Percentiles rank a stretch among this genome's conserved stretches.
phyloP scores from a whole-genome alignment of 1,284 basidiomycete genomes.

The Leccinum pallidistipes region DNA sequence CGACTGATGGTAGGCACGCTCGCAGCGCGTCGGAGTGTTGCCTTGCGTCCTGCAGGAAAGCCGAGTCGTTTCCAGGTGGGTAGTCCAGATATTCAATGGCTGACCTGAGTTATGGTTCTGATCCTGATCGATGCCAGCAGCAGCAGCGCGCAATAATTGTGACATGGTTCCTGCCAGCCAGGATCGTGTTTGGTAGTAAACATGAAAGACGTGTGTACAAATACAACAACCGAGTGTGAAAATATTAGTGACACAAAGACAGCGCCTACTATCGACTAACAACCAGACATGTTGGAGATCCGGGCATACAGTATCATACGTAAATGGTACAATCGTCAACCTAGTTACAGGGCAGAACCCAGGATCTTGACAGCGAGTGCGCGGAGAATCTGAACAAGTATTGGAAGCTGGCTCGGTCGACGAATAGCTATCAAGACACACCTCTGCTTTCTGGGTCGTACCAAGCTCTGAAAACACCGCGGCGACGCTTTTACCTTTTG shows the following conservation, averaged over 20 bases:
- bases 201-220: background rate
- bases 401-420: constrained; percentile 7
- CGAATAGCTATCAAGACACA: constrained; percentile 28
- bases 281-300: background rate
- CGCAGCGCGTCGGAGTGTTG: constrained; percentile 10
- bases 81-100: constrained; percentile 8
- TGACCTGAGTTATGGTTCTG: constrained; percentile 20
- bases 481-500: constrained; percentile 90
- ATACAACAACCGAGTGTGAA: background rate
- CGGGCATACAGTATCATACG: constrained; percentile 7
- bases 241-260: background rate
- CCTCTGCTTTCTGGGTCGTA: constrained; percentile 85
- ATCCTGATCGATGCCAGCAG: background rate
- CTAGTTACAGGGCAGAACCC: constrained; percentile 54
- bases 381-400: constrained; percentile 68
- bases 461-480: constrained; percentile 86
- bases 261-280: background rate
- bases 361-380: constrained; percentile 90
- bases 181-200: background rate
- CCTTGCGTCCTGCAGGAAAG: constrained; percentile 16
- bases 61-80: constrained; percentile 9
- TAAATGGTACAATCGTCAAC: background rate
- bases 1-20: constrained; percentile 20
- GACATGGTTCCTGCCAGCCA: constrained; percentile 11
- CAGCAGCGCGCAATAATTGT: background rate